Evolutionary conservation across 306 rosid species (phyloP).

Genomic region (Fragaria iinumae): DNA sequence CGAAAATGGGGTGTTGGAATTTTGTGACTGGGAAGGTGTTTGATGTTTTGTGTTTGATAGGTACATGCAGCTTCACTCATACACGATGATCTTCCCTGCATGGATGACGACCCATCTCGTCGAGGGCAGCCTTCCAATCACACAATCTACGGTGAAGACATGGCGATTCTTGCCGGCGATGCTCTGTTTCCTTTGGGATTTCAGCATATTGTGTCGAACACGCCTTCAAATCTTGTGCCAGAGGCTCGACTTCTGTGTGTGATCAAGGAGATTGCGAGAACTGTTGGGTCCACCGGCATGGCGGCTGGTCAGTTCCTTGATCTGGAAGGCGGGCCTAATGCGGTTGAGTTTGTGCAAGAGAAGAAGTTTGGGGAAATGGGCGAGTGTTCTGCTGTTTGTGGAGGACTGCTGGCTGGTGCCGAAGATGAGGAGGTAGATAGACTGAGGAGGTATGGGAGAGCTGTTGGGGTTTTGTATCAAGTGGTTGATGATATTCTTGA

Average conservation of each 20-base stretch:
- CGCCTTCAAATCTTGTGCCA: slow-evolving; percentile 71
- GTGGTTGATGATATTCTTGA: slow-evolving; percentile 74
- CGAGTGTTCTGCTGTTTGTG: slow-evolving; percentile 91
- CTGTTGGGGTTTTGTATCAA: slow-evolving; percentile 76
- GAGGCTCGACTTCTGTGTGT: slow-evolving; percentile 70
- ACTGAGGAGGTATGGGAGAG: slow-evolving; percentile 82
- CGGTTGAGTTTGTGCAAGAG: slow-evolving; percentile 72
- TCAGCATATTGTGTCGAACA: slow-evolving; percentile 83
- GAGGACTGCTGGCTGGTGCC: slow-evolving; percentile 86
- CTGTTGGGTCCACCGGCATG: slow-evolving; percentile 95
- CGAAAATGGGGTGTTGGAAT: not conserved
- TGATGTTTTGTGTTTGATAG: slow-evolving; percentile 37
- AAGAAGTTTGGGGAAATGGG: slow-evolving; percentile 97
- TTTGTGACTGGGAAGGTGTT: not conserved
- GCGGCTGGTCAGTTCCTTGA: slow-evolving; percentile 96
- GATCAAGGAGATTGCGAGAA: slow-evolving; percentile 76
- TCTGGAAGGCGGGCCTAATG: slow-evolving; percentile 69
- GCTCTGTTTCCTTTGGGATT: slow-evolving; percentile 92
- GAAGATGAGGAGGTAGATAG: slow-evolving; percentile 70
- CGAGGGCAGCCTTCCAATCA: slow-evolving; percentile 93
- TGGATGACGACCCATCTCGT: slow-evolving; percentile 84
- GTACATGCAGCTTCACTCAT: slow-evolving; percentile 92
- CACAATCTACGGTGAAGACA: slow-evolving; percentile 72
- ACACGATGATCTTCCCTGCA: slow-evolving; percentile 94
- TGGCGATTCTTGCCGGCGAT: slow-evolving; percentile 92